Base-by-base conservation (phyloP, 75 land plant species). In the Azolla pinnata region DNA sequence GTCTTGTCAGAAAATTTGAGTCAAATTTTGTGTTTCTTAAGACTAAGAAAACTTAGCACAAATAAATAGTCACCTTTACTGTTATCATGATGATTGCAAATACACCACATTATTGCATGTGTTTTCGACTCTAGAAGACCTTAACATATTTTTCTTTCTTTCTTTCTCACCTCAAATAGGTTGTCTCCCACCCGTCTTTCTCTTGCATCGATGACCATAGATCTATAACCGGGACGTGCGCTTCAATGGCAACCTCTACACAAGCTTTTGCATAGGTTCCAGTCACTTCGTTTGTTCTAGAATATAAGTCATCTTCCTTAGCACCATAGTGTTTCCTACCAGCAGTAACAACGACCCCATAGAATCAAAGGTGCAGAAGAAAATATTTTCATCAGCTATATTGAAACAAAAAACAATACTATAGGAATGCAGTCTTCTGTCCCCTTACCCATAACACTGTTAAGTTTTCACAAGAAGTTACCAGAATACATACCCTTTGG, bases 181-280 rank as follows among this genome's bases (percentile, higher is more conserved):
- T 69, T 60, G 74, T 72, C 75, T 81, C 76, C 91, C 97, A 90
- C 29, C 82, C 81, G 23, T 58, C 64, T 33, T 75, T 81, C 66
- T 79, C 85, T 38, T 90, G 96, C 86, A 90, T 88, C 56, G 65
- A 69, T 19, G 87, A 75, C 90, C 91, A 86, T 16, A 86, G 55
- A 67, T 90, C 71, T 50, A 90, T 64, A 8, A 67, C 75, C 8
- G 70, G 67, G 38, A 83, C 45, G 24, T 67, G 55, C 29, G 82
- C 42, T 47, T 86, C 87, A 14, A 48, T 60, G 38, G 83, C 92
- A 20, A 83, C 64, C 31, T 76, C 83, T 52, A 84, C 31, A 46
- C 92, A 90, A 25, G 71, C 54, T 57, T 64, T 60, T 20, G 97
- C 87, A 79, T 86, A 86, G 26, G 56, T 29, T 53, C 85, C 87